These are phyloP conservation scores for Trichothecium sympodiale DNA, from an alignment of 2,329 filamentous ascomycete species.

Conservation along the genomic window DNA sequence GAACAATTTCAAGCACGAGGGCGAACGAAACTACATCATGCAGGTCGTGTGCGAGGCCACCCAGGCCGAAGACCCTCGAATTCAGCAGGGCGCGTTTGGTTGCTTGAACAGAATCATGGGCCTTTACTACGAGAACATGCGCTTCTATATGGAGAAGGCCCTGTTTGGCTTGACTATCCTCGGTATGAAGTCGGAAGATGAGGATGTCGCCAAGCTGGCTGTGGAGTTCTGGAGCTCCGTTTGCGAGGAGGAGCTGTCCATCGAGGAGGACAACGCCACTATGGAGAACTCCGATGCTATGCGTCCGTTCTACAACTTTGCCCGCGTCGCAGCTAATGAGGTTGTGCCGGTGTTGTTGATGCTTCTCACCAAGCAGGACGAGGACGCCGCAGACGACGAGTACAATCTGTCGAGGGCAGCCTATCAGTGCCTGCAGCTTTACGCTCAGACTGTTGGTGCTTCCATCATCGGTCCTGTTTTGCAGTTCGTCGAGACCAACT, in stretches of 20 bases:
- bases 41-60: slow-evolving; percentile 99
- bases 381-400: slow-evolving; percentile 92
- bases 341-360: slow-evolving; percentile 85
- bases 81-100: slow-evolving; percentile 93
- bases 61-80: slow-evolving; percentile 79
- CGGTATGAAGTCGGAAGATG: slow-evolving; percentile 96
- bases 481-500: slow-evolving; percentile 80
- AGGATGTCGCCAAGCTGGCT: slow-evolving; percentile 94
- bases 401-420: slow-evolving; percentile 93
- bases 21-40: slow-evolving; percentile 99
- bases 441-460: slow-evolving; percentile 80
- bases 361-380: slow-evolving; percentile 91
- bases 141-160: slow-evolving; percentile 99
- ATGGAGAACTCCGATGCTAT: slow-evolving; percentile 71
- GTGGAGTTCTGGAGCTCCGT: slow-evolving; percentile 99
- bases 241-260: slow-evolving; percentile 95
- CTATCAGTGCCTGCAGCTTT: slow-evolving; percentile 93
- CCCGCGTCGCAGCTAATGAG: slow-evolving; percentile 81
- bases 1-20: slow-evolving; percentile 98
- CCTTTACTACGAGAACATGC: slow-evolving; percentile 99
- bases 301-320: slow-evolving; percentile 92
- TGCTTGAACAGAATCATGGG: slow-evolving; percentile 98
- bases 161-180: slow-evolving; percentile 94
- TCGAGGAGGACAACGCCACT: slow-evolving; percentile 86
- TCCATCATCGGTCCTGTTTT: slow-evolving; percentile 81